phyloP scores from a whole-genome alignment of 2,329 filamentous ascomycete genomes.

The Capronia epimyces region DNA sequence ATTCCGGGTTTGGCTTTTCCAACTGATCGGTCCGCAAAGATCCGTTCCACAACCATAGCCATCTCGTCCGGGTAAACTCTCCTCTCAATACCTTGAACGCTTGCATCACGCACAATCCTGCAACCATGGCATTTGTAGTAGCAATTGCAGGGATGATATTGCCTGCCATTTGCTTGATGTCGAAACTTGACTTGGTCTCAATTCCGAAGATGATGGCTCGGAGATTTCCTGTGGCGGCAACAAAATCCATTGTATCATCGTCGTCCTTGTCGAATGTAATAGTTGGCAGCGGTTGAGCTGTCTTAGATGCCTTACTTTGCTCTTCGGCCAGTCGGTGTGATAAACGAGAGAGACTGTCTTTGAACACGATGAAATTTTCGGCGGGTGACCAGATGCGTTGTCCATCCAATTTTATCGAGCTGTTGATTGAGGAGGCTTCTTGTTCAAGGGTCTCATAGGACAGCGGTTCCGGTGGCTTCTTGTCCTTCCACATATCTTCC shows the following conservation, averaged over 20 bases:
- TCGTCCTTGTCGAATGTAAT: constrained; percentile 97
- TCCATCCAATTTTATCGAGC: constrained; percentile 57
- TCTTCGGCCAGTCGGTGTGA: constrained; percentile 66
- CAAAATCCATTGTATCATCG: constrained; percentile 88
- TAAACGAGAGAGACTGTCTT: constrained; percentile 69
- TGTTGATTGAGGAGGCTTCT: constrained; percentile 47
- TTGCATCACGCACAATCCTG: constrained; percentile 84
- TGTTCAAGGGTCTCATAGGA: constrained; percentile 59
- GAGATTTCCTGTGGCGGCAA: constrained; percentile 83
- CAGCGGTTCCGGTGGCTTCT: constrained; percentile 67
- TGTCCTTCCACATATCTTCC: constrained; percentile 93
- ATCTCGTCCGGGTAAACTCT: constrained; percentile 66
- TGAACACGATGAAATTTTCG: constrained; percentile 82
- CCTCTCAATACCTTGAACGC: constrained; percentile 82
- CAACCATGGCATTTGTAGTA: constrained; percentile 94
- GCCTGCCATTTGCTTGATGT: constrained; percentile 97
- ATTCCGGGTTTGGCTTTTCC: constrained; percentile 69
- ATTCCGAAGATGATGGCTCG: constrained; percentile 86
- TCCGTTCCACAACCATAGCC: constrained; percentile 74
- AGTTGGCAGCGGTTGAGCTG: constrained; percentile 46
- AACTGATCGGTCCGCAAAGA: constrained; percentile 51
- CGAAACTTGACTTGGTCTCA: constrained; percentile 81
- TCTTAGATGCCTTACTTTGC: constrained; percentile 50
- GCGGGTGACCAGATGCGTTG: constrained; percentile 74
- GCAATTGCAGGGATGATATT: constrained; percentile 99